A percentile compares a stretch with the other conserved stretches of the same genome.
phyloP scores from a whole-genome alignment of 768 basidiomycete genomes.

The Amanita brunnescens region DNA sequence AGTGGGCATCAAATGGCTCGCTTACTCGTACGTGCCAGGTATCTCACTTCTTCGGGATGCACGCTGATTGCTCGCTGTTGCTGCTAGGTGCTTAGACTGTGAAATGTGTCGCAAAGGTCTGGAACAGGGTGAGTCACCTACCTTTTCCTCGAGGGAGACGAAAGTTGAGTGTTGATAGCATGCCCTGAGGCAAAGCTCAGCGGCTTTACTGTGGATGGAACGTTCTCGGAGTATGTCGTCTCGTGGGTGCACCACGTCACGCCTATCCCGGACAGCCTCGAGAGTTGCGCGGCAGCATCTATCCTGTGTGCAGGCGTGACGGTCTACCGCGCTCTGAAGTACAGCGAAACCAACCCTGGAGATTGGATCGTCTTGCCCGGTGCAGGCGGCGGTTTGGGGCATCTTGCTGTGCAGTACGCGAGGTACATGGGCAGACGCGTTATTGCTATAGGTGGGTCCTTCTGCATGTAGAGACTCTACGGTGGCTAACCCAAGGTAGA shows the following conservation, averaged over 20 bases:
- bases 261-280: conserved; percentile 63
- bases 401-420: conserved; percentile 75
- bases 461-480: not conserved
- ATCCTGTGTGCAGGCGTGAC: conserved; percentile 85
- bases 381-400: conserved; percentile 77
- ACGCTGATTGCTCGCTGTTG: not conserved
- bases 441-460: conserved; percentile 53
- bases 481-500: conserved; percentile 30
- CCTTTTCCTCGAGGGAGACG: not conserved
- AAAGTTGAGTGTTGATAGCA: conserved; percentile 24
- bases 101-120: conserved; percentile 69
- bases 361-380: conserved; percentile 75
- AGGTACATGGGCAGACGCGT: conserved; percentile 69
- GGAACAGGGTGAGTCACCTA: conserved; percentile 52
- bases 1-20: conserved; percentile 80
- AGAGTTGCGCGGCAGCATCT: conserved; percentile 60
- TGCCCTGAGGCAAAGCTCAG: conserved; percentile 49
- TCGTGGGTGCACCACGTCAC: conserved; percentile 70
- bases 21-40: conserved; percentile 34
- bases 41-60: not conserved
- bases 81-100: conserved; percentile 51
- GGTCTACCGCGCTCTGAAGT: conserved; percentile 80
- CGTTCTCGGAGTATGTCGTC: conserved; percentile 22
- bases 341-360: conserved; percentile 52
- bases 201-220: not conserved